phyloP scores from a whole-genome alignment of 306 rosid species.

The Vachellia collinsii region DNA sequence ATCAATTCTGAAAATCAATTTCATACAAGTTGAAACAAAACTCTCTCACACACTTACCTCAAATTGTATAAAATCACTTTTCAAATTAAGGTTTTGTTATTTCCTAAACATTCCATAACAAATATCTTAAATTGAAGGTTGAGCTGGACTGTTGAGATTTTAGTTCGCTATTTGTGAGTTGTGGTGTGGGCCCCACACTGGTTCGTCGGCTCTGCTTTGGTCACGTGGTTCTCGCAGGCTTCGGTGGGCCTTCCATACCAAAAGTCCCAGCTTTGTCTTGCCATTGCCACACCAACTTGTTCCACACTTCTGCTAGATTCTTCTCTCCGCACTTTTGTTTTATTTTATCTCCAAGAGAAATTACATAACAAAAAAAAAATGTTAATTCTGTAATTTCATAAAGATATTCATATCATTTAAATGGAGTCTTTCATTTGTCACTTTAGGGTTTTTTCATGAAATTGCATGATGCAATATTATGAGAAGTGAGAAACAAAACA shows the following conservation, averaged over 20 bases:
- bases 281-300: neutral
- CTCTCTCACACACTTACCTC: no score
- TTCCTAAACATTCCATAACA: no score
- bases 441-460: neutral
- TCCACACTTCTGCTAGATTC: neutral
- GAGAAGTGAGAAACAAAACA: neutral
- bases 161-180: neutral
- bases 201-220: neutral
- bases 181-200: neutral
- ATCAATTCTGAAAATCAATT: no score
- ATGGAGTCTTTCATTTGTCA: no score
- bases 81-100: no score
- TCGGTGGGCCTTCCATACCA: neutral
- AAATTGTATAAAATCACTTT: no score
- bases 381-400: neutral
- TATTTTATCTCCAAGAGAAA: no score
- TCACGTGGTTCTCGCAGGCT: constrained; percentile 5
- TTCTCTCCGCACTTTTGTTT: neutral
- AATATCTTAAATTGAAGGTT: no score
- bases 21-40: no score
- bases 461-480: no score
- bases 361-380: neutral
- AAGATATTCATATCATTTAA: no score
- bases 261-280: neutral
- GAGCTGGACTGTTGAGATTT: no score